Percentiles rank a stretch among this genome's conserved stretches.
Evolutionary conservation across 306 rosid species (phyloP).

Genomic region (Mucuna pruriens): DNA sequence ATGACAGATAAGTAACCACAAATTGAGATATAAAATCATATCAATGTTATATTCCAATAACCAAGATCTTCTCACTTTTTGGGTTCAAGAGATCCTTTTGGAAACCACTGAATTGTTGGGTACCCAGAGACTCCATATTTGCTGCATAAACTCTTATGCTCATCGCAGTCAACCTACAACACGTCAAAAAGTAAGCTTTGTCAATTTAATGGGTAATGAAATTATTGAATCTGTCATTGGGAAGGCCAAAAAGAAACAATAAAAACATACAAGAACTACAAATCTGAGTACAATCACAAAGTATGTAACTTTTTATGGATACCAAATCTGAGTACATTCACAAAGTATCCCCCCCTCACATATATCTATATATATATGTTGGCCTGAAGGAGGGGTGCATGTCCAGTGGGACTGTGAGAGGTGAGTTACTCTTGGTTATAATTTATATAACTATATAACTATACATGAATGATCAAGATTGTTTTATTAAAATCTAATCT

Average conservation of each 20-base stretch:
- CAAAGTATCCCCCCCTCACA: no score
- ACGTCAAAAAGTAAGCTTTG: background rate
- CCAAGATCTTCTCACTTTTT: conserved; percentile 69
- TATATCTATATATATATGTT: background rate
- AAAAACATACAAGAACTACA: conserved; percentile 1
- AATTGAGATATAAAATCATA: conserved; percentile 9
- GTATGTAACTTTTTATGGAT: background rate
- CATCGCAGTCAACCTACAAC: conserved; percentile 70
- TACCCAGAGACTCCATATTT: conserved; percentile 72
- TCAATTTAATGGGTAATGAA: conserved; percentile 12
- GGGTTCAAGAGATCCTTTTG: conserved; percentile 85
- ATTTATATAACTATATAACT: no score
- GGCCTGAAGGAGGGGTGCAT: background rate
- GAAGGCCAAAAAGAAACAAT: conserved; percentile 12
- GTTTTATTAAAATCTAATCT: background rate
- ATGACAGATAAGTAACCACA: background rate
- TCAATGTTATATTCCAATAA: conserved; percentile 10
- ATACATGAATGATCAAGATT: background rate
- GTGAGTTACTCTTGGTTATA: background rate
- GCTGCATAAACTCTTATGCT: conserved; percentile 51
- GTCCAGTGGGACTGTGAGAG: background rate
- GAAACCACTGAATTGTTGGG: conserved; percentile 93
- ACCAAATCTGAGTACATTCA: no score
- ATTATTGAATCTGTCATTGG: background rate
- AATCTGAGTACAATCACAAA: background rate